Base-by-base conservation (phyloP, 371 early-diverging fungal species). In the Zopfochytrium polystomum region DNA sequence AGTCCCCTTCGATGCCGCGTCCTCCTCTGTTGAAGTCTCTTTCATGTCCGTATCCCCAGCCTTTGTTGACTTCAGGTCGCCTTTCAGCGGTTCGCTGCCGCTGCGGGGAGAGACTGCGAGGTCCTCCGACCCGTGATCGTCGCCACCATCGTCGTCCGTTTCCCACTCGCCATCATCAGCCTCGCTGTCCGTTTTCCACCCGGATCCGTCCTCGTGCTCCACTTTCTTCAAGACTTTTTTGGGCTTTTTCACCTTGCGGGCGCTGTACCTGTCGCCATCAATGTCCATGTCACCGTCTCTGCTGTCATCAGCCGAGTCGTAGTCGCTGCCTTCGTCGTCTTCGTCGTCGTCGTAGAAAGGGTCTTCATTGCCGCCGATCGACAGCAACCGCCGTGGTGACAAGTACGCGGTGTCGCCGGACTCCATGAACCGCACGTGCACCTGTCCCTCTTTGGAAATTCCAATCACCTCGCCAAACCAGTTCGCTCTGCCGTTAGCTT, bases 401-500 rank as follows among this genome's bases (percentile, higher is more conserved):
- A 74, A 56, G 26, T 70, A 63, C 1, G 53, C 74, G 3, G 42
- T 48, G 13, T 62, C 65, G 0, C 74, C 72, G 49, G 60, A 31
- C 23, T 65, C 70, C 59, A 75, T 64, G 60, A 79, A 74, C 3
- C 72, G 69, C 22, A 79, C 62, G 5, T 63, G 52, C 2, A 66
- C 75, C 30, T 68, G 65, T 3, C 73, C 73, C 48, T 74, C 73
- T 13, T 47, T 52, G 20, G 57, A 30, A 2, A 79, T 62, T 23
- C 63, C 52, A 58, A 72, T 55, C 38, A 79, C 71, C 46, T 79
- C 77, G 7, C 75, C 79, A 44, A 77, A 51, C 79, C 79, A 79
- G 35, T 73, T 68, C 9, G 13, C 26, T 9, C 32, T 22, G 7
- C 20, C 38, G 13, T 26, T 11, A 1, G 51, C 22, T 7, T 33